These are phyloP conservation scores for Lipomyces japonicus DNA, from an alignment of 805 yeast species.

Conservation along the genomic window DNA sequence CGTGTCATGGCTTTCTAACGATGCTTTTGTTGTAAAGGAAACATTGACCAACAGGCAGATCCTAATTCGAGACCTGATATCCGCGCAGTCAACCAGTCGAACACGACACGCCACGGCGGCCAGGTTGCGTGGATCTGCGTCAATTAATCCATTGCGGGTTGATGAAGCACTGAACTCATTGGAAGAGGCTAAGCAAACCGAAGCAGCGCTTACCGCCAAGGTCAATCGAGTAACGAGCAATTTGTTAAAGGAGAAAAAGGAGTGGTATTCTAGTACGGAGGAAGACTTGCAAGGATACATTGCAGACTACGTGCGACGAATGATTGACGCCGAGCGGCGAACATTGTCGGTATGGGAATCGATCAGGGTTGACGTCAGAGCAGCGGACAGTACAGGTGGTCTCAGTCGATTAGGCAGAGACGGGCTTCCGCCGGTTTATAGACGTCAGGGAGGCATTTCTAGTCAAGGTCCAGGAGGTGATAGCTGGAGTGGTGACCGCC, in stretches of 20 bases:
- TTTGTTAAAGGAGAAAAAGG: conserved; percentile 68
- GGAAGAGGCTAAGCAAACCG: conserved; percentile 72
- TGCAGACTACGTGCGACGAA: conserved; percentile 58
- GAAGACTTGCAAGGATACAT: conserved; percentile 51
- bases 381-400: conserved; percentile 74
- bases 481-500: conserved; percentile 58
- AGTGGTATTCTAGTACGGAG: conserved; percentile 59
- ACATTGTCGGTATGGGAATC: conserved; percentile 69
- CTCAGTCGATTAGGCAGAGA: conserved; percentile 72
- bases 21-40: conserved; percentile 85
- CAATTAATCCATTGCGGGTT: conserved; percentile 80
- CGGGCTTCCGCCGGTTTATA: conserved; percentile 24
- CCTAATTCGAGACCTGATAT: conserved; percentile 79
- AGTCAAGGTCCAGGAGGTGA: conserved; percentile 53
- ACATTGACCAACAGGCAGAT: conserved; percentile 88
- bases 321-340: conserved; percentile 82
- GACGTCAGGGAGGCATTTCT: conserved; percentile 37
- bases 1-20: conserved; percentile 58
- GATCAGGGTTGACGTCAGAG: conserved; percentile 65
- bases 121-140: conserved; percentile 60
- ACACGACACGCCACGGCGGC: conserved; percentile 67
- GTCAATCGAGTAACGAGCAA: conserved; percentile 80
- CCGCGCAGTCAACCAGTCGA: conserved; percentile 72
- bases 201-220: conserved; percentile 70
- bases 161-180: conserved; percentile 82